Percentiles rank a stretch among this genome's conserved stretches.
phyloP scores from a whole-genome alignment of 768 basidiomycete genomes.

The Naematelia aurantialba region DNA sequence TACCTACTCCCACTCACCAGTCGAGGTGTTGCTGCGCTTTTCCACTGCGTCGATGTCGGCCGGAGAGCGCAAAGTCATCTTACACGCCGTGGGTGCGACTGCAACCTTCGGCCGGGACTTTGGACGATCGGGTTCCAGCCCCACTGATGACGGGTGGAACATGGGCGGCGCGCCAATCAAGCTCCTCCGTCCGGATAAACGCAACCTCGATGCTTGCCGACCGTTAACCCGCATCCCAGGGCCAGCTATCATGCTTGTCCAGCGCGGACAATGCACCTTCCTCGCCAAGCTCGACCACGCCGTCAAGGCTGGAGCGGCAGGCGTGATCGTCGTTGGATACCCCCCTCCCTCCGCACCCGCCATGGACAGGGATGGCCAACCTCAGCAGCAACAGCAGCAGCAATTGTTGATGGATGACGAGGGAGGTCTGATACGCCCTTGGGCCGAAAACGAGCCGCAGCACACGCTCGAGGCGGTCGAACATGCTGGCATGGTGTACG shows the following conservation, averaged over 20 bases:
- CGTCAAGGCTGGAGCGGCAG: slow-evolving; percentile 66
- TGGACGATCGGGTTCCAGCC: slow-evolving; percentile 1
- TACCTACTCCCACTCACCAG: slow-evolving; percentile 52
- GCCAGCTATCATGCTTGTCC: slow-evolving; percentile 56
- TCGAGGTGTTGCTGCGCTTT: slow-evolving; percentile 59
- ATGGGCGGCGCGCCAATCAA: slow-evolving; percentile 12
- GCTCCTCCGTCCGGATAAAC: slow-evolving; percentile 7
- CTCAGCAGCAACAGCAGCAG: background rate
- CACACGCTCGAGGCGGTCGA: slow-evolving; percentile 5
- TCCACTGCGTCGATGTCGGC: slow-evolving; percentile 40
- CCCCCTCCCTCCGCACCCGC: slow-evolving; percentile 13
- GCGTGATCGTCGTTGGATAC: slow-evolving; percentile 64
- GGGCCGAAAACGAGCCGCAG: slow-evolving; percentile 28
- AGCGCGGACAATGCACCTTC: slow-evolving; percentile 83
- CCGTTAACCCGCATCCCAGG: slow-evolving; percentile 11
- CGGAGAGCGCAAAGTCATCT: slow-evolving; percentile 51
- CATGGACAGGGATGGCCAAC: background rate
- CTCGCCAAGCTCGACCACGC: slow-evolving; percentile 74
- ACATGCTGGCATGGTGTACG: slow-evolving; percentile 36
- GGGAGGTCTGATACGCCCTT: slow-evolving; percentile 36
- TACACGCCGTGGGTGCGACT: slow-evolving; percentile 59
- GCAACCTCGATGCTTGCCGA: slow-evolving; percentile 7
- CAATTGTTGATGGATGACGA: slow-evolving; percentile 6
- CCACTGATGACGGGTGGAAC: background rate
- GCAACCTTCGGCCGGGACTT: slow-evolving; percentile 68